Percentiles rank a stretch among this genome's conserved stretches.
Evolutionary conservation across 2,329 filamentous ascomycete genomes (phyloP).

Genomic region (Aphanoascus verrucosus): DNA sequence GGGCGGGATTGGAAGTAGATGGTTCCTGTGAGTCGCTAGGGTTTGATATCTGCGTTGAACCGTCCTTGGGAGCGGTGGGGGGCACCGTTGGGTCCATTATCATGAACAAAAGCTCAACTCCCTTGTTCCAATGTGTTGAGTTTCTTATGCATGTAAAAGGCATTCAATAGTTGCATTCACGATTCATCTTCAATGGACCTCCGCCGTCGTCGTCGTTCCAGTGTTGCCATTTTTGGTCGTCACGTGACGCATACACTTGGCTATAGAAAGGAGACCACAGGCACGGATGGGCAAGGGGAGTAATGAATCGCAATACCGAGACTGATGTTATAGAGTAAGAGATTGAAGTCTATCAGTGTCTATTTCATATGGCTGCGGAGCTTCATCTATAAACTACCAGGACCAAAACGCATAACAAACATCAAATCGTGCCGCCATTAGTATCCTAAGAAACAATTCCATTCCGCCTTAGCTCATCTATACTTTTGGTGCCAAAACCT

Average conservation of each 20-base stretch:
- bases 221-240: neutral
- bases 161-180: neutral
- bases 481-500: constrained; percentile 48
- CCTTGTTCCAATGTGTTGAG: neutral
- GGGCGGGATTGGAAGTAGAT: neutral
- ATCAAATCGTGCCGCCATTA: neutral
- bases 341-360: too few relatives aligned
- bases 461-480: constrained; percentile 51
- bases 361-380: too few relatives aligned
- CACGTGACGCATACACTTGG: constrained; percentile 1
- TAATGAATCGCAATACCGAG: too few relatives aligned
- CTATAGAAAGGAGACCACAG: too few relatives aligned
- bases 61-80: neutral
- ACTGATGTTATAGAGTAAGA: too few relatives aligned
- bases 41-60: neutral
- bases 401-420: neutral
- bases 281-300: too few relatives aligned
- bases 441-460: constrained; percentile 51
- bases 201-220: neutral
- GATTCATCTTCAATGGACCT: neutral
- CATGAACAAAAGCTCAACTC: neutral
- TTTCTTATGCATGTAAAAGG: neutral
- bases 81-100: neutral
- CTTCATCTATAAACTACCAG: neutral
- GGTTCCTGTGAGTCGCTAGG: neutral